Percentiles rank a stretch among this genome's conserved stretches.
Evolutionary conservation across 257 asterid species (phyloP).

Genomic region (Datura wrightii): DNA sequence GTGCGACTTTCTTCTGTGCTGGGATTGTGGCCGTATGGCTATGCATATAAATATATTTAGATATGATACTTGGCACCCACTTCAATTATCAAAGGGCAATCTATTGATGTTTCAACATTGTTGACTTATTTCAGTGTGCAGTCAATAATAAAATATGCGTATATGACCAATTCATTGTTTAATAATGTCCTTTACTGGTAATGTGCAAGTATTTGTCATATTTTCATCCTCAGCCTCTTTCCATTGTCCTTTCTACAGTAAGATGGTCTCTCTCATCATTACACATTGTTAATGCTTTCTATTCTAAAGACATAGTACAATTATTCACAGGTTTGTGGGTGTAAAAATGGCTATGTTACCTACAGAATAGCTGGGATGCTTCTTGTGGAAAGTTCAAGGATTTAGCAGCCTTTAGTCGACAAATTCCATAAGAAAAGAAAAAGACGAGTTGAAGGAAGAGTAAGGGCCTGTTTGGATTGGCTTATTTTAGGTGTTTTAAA

Average conservation of each 20-base stretch:
- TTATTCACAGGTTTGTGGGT: neutral
- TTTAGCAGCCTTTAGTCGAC: neutral
- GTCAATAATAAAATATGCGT: neutral
- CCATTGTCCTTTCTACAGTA: neutral
- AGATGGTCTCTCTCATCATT: neutral
- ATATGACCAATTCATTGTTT: neutral
- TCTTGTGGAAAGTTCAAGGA: neutral
- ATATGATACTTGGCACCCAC: neutral
- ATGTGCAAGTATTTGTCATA: neutral
- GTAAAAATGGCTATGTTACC: neutral
- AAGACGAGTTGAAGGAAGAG: neutral
- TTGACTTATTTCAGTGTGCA: neutral
- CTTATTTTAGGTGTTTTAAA: no score
- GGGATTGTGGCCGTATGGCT: neutral
- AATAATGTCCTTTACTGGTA: neutral
- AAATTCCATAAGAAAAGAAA: neutral
- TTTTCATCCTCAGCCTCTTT: neutral
- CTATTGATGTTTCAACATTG: neutral
- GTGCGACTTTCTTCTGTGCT: neutral
- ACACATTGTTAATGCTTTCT: neutral
- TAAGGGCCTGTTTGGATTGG: neutral
- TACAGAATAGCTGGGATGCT: neutral
- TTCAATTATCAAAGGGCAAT: slow-evolving; percentile 7
- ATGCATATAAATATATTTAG: neutral
- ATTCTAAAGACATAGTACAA: neutral